A percentile compares a stretch with the other conserved stretches of the same genome.
Evolutionary conservation across 352 stramenopile species (phyloP).

Genomic region (Pythium periplocum): DNA sequence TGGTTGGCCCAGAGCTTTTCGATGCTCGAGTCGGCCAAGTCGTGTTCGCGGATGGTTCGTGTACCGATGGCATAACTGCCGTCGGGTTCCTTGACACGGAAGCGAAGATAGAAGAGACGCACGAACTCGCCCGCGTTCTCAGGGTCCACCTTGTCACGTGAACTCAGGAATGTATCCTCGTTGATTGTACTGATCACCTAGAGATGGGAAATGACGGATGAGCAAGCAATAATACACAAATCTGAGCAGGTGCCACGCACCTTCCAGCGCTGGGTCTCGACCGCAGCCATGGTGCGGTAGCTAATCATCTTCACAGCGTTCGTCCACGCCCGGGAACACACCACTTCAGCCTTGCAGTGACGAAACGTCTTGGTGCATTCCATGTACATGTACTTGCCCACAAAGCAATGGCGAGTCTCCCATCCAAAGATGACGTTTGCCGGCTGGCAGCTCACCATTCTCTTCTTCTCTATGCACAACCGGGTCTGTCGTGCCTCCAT

Average conservation of each 20-base stretch:
- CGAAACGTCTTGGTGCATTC: conserved; percentile 42
- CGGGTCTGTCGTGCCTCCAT: conserved; percentile 33
- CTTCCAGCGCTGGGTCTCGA: conserved; percentile 21
- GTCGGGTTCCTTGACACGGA: conserved; percentile 34
- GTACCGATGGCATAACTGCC: conserved; percentile 31
- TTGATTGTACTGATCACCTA: conserved; percentile 40
- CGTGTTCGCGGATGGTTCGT: conserved; percentile 18
- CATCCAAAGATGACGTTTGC: conserved; percentile 46
- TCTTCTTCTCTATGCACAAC: conserved; percentile 27
- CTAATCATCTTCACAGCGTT: conserved; percentile 36
- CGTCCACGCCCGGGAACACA: conserved; percentile 31
- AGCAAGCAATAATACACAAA: background rate
- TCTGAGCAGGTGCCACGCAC: conserved; percentile 11
- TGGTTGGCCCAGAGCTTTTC: conserved; percentile 36
- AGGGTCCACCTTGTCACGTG: conserved; percentile 27
- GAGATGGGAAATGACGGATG: background rate
- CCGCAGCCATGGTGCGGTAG: conserved; percentile 24
- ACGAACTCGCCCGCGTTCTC: conserved; percentile 23
- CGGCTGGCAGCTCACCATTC: conserved; percentile 19
- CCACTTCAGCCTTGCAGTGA: conserved; percentile 30
- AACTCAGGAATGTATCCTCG: conserved; percentile 50
- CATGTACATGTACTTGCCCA: conserved; percentile 33
- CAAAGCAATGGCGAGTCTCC: conserved; percentile 33
- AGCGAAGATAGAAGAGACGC: conserved; percentile 37
- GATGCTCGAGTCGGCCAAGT: conserved; percentile 3